These are phyloP conservation scores for Candida sp. DNA, from an alignment of 1,139 yeast genomes.

Conservation along the genomic window DNA sequence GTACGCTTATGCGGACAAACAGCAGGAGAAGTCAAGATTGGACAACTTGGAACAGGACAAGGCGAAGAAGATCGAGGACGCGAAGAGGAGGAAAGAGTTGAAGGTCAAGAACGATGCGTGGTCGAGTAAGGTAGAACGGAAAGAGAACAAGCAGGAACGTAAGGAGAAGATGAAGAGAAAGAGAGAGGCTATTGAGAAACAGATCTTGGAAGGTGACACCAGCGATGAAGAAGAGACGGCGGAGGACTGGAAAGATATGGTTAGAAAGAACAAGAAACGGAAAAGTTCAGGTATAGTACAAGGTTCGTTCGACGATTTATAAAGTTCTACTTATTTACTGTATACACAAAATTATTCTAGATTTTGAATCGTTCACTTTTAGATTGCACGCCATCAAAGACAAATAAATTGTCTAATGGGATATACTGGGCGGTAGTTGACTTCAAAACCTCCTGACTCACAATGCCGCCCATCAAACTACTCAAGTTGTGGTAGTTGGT, in stretches of 20 bases:
- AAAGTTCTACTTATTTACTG: constrained; percentile 15
- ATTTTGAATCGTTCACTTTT: constrained; percentile 55
- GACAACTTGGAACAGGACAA: constrained; percentile 57
- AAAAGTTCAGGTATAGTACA: constrained; percentile 34
- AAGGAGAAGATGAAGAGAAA: constrained; percentile 65
- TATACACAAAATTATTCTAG: constrained; percentile 2
- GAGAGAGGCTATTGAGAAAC: constrained; percentile 66
- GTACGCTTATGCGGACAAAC: constrained; percentile 65
- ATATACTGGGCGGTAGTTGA: constrained; percentile 73
- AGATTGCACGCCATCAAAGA: constrained; percentile 70
- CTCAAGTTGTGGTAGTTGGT: constrained; percentile 36
- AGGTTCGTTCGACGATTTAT: constrained; percentile 78
- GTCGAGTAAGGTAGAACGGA: constrained; percentile 72
- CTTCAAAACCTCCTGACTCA: constrained; percentile 74
- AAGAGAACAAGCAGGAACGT: constrained; percentile 66
- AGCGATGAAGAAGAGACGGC: constrained; percentile 57
- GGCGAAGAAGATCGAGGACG: constrained; percentile 46
- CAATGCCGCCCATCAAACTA: constrained; percentile 75
- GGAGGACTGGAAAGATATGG: constrained; percentile 89
- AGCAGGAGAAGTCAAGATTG: constrained; percentile 65
- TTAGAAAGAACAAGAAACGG: constrained; percentile 61
- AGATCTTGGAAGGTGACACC: constrained; percentile 48
- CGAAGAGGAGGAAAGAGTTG: constrained; percentile 52
- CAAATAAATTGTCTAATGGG: constrained; percentile 67
- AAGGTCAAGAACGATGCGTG: constrained; percentile 72